Conservation (phyloP, 83 land plant species). For the Diphasiastrum complanatum region DNA sequence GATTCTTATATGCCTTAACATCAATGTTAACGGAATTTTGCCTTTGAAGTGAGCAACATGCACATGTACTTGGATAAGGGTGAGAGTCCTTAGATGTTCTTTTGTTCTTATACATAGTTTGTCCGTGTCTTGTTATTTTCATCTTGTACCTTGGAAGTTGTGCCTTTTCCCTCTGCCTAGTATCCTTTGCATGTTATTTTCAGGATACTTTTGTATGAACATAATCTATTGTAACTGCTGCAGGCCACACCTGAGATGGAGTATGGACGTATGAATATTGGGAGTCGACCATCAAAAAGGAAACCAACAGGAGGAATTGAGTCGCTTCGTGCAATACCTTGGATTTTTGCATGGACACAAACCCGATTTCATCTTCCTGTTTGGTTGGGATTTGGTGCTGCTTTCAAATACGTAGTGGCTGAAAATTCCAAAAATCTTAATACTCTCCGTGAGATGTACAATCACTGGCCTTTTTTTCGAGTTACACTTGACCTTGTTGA, state of each 20-base stretch:
- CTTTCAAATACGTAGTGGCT: conserved; percentile 53
- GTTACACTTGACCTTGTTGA: conserved; percentile 77
- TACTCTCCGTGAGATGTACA: conserved; percentile 63
- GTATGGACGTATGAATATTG: conserved; percentile 91
- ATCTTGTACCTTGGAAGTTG: too few species aligned
- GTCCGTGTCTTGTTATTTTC: not conserved
- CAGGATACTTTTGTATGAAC: too few species aligned
- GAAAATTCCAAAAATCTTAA: conserved; percentile 45
- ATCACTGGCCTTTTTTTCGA: conserved; percentile 81
- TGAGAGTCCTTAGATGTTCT: too few species aligned
- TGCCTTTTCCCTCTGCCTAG: too few species aligned
- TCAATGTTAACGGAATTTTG: too few species aligned
- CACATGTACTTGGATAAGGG: too few species aligned
- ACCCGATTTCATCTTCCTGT: conserved; percentile 82
- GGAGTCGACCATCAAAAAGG: conserved; percentile 77
- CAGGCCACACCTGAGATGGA: conserved; percentile 85
- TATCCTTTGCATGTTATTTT: too few species aligned
- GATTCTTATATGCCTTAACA: too few species aligned
- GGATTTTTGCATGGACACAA: conserved; percentile 94
- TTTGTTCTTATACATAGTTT: too few species aligned
- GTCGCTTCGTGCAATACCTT: conserved; percentile 79
- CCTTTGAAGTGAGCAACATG: too few species aligned
- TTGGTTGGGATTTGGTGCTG: conserved; percentile 83
- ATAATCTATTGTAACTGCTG: not conserved
- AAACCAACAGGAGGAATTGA: conserved; percentile 90